Evolutionary conservation across 208 protist genomes (phyloP).

Genomic region (Leishmania gerbilli): DNA sequence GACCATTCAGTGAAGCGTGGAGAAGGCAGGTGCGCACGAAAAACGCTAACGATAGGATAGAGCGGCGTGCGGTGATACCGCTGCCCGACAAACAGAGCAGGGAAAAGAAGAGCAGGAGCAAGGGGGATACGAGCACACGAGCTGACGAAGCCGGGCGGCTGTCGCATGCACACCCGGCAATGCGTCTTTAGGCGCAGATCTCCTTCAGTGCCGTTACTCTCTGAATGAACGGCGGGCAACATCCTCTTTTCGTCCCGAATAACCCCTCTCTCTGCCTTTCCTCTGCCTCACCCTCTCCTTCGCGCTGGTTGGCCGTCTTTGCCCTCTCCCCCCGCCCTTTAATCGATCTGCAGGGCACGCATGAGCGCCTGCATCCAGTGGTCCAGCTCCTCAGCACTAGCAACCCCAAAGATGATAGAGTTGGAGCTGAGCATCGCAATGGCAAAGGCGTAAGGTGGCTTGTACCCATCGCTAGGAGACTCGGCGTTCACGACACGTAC

Average conservation of each 20-base stretch:
- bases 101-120: not conserved
- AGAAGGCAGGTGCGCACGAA: not conserved
- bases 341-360: slow-evolving; percentile 70
- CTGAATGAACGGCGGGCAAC: not conserved
- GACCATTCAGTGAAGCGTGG: not conserved
- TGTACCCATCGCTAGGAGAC: slow-evolving; percentile 21
- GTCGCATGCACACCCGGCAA: not conserved
- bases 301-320: not conserved
- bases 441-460: slow-evolving; percentile 67
- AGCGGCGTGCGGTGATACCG: not conserved
- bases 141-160: not conserved
- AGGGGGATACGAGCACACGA: not conserved
- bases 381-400: slow-evolving; percentile 60
- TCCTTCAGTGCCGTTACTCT: too few species aligned
- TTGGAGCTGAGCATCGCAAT: slow-evolving; percentile 68
- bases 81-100: not conserved
- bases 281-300: not conserved
- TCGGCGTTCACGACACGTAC: slow-evolving; percentile 25
- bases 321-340: not conserved
- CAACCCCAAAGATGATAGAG: slow-evolving; percentile 75
- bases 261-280: not conserved
- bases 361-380: slow-evolving; percentile 70
- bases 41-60: not conserved
- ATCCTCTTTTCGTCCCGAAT: not conserved
- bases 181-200: not conserved